phyloP scores from a whole-genome alignment of 1,139 yeast species.

The Pichiaceae sp. region DNA sequence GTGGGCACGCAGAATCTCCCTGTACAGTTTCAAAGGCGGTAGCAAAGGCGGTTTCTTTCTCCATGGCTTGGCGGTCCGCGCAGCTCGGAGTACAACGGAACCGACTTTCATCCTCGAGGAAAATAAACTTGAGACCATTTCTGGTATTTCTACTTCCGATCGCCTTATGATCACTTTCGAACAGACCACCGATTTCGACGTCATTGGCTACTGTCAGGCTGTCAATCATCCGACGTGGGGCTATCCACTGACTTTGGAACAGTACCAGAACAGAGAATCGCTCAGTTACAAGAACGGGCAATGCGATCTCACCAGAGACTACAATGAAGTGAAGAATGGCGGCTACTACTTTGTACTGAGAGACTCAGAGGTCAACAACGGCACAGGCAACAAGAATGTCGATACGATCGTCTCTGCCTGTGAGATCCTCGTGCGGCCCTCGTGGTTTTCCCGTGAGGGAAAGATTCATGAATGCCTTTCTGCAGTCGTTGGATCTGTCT shows the following conservation, averaged over 20 bases:
- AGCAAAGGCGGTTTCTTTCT: slow-evolving; percentile 53
- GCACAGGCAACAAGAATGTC: slow-evolving; percentile 8
- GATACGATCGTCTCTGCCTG: slow-evolving; percentile 17
- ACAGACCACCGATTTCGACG: slow-evolving; percentile 8
- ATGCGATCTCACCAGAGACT: slow-evolving; percentile 11
- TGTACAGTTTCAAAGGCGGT: slow-evolving; percentile 75
- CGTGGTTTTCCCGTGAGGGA: slow-evolving; percentile 5
- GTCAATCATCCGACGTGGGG: slow-evolving; percentile 18
- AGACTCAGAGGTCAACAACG: slow-evolving; percentile 11
- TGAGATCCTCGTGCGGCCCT: slow-evolving; percentile 17
- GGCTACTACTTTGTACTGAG: slow-evolving; percentile 17
- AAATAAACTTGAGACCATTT: too few species aligned
- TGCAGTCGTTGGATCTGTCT: slow-evolving; percentile 22
- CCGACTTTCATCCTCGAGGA: neutral
- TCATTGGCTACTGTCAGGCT: slow-evolving; percentile 12
- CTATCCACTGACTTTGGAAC: slow-evolving; percentile 8
- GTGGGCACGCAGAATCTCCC: slow-evolving; percentile 77
- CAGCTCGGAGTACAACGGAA: neutral
- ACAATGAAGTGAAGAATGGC: slow-evolving; percentile 8
- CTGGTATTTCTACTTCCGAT: too few species aligned
- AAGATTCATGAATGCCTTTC: slow-evolving; percentile 5
- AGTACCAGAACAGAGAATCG: slow-evolving; percentile 16
- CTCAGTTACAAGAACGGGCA: slow-evolving; percentile 9
- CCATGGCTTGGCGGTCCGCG: slow-evolving; percentile 23
- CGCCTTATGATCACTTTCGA: slow-evolving; percentile 4